Percentiles rank a stretch among this genome's conserved stretches.
Conservation (phyloP, 2,329 filamentous ascomycete species). For the Penicillium hordei region DNA sequence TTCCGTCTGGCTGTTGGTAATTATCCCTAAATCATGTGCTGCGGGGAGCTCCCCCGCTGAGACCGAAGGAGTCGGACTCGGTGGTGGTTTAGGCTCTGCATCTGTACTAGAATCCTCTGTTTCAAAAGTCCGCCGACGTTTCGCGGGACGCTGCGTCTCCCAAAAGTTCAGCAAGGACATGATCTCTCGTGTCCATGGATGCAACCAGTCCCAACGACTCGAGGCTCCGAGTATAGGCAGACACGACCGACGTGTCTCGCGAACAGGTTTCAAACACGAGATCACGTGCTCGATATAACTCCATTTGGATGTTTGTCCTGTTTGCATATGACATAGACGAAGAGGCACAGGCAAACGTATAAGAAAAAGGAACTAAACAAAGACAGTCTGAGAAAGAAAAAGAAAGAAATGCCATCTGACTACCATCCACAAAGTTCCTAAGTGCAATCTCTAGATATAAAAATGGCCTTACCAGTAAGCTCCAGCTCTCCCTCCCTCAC, state of each 20-base stretch:
- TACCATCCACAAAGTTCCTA: neutral
- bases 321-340: slow-evolving; percentile 19
- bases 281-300: slow-evolving; percentile 30
- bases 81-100: slow-evolving; percentile 10
- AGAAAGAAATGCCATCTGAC: neutral
- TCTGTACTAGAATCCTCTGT: slow-evolving; percentile 1
- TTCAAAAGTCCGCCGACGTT: slow-evolving; percentile 33
- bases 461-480: slow-evolving; percentile 1
- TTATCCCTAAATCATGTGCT: slow-evolving; percentile 30
- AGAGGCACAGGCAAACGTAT: neutral
- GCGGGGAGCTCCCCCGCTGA: slow-evolving; percentile 34
- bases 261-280: slow-evolving; percentile 30
- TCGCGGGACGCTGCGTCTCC: slow-evolving; percentile 34
- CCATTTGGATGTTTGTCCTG: slow-evolving; percentile 18
- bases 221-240: neutral
- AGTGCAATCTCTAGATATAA: neutral
- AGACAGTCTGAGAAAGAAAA: neutral
- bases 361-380: neutral
- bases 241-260: slow-evolving; percentile 16
- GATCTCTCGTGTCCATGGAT: slow-evolving; percentile 17
- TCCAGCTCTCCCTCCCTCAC: neutral
- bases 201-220: slow-evolving; percentile 2
- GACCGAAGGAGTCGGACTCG: slow-evolving; percentile 35
- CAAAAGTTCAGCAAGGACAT: slow-evolving; percentile 42
- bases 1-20: slow-evolving; percentile 56